A percentile compares a stretch with the other conserved stretches of the same genome.
Conservation (phyloP, 371 early-diverging fungal genomes). For the Umbelopsis sp. region DNA sequence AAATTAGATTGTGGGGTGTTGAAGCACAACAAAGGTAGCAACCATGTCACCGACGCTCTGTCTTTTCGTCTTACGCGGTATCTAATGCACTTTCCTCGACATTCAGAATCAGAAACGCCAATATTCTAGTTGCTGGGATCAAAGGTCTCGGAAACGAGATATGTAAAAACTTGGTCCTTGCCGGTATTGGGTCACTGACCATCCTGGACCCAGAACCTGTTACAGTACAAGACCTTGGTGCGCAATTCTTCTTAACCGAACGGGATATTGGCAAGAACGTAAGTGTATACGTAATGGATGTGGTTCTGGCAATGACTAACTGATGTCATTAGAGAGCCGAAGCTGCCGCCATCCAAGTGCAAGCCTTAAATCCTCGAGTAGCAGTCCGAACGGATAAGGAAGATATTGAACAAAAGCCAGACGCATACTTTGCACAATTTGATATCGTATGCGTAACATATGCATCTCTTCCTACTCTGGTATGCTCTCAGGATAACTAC, state of each 20-base stretch:
- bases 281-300: conserved; percentile 21
- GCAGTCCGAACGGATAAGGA: conserved; percentile 56
- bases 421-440: conserved; percentile 61
- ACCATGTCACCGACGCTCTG: not conserved
- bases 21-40: conserved; percentile 85
- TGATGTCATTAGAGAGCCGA: conserved; percentile 60
- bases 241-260: conserved; percentile 74
- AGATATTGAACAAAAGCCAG: conserved; percentile 45
- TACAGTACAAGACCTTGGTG: conserved; percentile 67
- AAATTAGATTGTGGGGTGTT: conserved; percentile 95
- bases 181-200: conserved; percentile 82
- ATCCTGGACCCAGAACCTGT: conserved; percentile 69
- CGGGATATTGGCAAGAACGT: conserved; percentile 73
- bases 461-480: conserved; percentile 35
- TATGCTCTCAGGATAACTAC: conserved; percentile 27
- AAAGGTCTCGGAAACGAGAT: conserved; percentile 78
- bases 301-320: not conserved
- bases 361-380: conserved; percentile 79
- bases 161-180: conserved; percentile 89
- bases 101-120: conserved; percentile 75
- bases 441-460: conserved; percentile 71
- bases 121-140: conserved; percentile 71
- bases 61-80: not conserved
- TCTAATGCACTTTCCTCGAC: not conserved
- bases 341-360: conserved; percentile 61